A percentile compares a stretch with the other conserved stretches of the same genome.
phyloP scores from a whole-genome alignment of 2,329 filamentous ascomycete genomes.

The Chaetomiaceae sp. region DNA sequence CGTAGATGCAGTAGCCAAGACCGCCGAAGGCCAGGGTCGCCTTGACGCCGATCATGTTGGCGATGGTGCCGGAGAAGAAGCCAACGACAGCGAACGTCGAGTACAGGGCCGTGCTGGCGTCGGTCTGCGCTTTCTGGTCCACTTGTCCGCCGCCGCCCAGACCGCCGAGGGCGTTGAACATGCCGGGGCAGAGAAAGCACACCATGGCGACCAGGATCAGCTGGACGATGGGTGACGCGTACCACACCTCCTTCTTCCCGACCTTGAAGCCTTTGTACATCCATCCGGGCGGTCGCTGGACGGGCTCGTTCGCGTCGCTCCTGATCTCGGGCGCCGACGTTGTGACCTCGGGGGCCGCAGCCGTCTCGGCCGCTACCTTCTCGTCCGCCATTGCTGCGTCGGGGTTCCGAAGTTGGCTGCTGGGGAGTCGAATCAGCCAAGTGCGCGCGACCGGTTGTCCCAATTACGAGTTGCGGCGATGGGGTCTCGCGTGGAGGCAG shows the following conservation, averaged over 20 bases:
- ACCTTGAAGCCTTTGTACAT: constrained; percentile 60
- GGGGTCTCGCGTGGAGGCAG: not conserved
- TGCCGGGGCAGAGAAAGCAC: constrained; percentile 61
- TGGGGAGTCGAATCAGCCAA: not conserved
- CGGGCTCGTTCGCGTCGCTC: constrained; percentile 1
- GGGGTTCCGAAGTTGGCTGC: not conserved
- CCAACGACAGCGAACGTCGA: constrained; percentile 63
- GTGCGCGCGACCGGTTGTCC: not conserved
- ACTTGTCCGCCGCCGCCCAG: constrained; percentile 55
- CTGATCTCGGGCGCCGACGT: constrained; percentile 5
- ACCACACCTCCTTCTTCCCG: constrained; percentile 53
- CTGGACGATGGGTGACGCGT: constrained; percentile 67
- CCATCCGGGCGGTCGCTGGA: constrained; percentile 49
- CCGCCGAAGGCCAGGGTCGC: constrained; percentile 65
- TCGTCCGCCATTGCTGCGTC: constrained; percentile 17
- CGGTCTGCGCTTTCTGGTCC: constrained; percentile 49
- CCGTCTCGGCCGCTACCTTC: constrained; percentile 6
- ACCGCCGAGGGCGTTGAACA: constrained; percentile 60
- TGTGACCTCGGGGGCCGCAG: too few species aligned
- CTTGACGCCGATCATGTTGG: constrained; percentile 68
- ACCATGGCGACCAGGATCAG: constrained; percentile 65
- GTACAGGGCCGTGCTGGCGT: constrained; percentile 65
- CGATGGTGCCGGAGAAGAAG: constrained; percentile 69
- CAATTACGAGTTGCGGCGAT: not conserved
- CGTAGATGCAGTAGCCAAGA: constrained; percentile 70